These are phyloP conservation scores for Rosa chinensis DNA, from an alignment of 306 rosid genomes.

Conservation along the genomic window DNA sequence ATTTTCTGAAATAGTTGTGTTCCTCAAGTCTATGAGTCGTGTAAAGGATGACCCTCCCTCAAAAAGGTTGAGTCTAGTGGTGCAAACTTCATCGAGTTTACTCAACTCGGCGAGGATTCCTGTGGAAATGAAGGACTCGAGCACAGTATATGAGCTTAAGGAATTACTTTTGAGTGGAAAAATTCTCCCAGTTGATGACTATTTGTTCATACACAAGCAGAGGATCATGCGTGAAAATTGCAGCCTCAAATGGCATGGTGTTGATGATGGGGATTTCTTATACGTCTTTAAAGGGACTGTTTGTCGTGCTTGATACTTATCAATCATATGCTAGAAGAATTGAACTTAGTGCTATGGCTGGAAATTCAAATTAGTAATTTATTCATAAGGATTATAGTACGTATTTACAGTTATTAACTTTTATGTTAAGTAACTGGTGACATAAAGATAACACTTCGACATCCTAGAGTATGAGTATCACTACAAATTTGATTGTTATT, in stretches of 20 bases:
- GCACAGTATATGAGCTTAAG: slow-evolving; percentile 62
- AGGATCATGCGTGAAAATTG: slow-evolving; percentile 79
- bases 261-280: slow-evolving; percentile 72
- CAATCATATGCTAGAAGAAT: not conserved
- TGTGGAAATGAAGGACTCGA: slow-evolving; percentile 58
- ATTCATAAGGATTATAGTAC: not conserved
- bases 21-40: slow-evolving; percentile 44
- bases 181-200: slow-evolving; percentile 63
- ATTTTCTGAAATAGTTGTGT: slow-evolving; percentile 60
- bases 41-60: slow-evolving; percentile 48
- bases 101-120: slow-evolving; percentile 75
- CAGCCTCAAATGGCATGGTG: slow-evolving; percentile 88
- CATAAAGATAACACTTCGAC: not conserved
- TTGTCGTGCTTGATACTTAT: slow-evolving; percentile 35
- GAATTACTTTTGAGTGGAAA: slow-evolving; percentile 52
- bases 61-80: slow-evolving; percentile 49
- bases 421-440: not conserved
- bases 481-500: not conserved
- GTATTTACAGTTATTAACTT: not conserved
- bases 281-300: slow-evolving; percentile 76
- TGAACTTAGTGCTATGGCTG: not conserved
- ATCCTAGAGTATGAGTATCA: not conserved
- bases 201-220: slow-evolving; percentile 82
- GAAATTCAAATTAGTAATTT: not conserved
- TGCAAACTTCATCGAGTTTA: slow-evolving; percentile 80